Evolutionary conservation across 495 filamentous ascomycete species (phyloP), one percentile per base, ranked within the genome.

Genomic region (Aspergillus olivimuriae): DNA sequence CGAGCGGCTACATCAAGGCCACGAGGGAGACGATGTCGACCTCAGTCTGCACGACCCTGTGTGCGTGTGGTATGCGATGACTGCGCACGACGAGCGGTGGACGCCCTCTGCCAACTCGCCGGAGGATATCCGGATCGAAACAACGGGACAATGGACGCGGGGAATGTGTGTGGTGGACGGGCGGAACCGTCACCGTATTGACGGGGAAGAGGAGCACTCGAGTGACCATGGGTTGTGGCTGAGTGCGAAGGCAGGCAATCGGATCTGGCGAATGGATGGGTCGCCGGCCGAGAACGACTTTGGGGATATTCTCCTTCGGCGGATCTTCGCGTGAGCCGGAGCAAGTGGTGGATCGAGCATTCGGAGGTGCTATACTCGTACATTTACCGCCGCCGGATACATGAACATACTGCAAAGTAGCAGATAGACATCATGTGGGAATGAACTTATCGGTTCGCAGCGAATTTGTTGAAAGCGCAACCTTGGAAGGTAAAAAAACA

Each of bases 161-260:
- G 92, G 92, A 2, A 87, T 89, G 82, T 89, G 87, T 58, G 75
- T 97, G 14, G 69, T 88, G 24, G 94, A 98, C 63, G 68, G 80
- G 8, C 73, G 92, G 11, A 74, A 66, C 34, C 61, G 76, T 34
- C 80, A 79, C 50, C 78, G 71, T 46, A 68, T 78, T 2, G 80
- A 76, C n/a, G 67, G 63, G 9, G 78, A 82, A 24, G 61, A 67
- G 28, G 73, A 86, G 42, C 64, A 70, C 40, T 46, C 73, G 15
- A 75, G 69, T 38, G 89, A 95, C 53, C 76, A 78, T 30, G 80
- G 81, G 15, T 75, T 80, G 7, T 96, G 89, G 89, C 55, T 91
- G 53, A 83, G 78, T 54, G 42, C 53, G 28, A 69, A 57, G 34
- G 81, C 74, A 46, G 89, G 89, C 2, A 96, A 95, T 63, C 74